These are phyloP conservation scores for Zizania latifolia DNA, from an alignment of 176 grass and related monocot species.

Conservation along the genomic window DNA sequence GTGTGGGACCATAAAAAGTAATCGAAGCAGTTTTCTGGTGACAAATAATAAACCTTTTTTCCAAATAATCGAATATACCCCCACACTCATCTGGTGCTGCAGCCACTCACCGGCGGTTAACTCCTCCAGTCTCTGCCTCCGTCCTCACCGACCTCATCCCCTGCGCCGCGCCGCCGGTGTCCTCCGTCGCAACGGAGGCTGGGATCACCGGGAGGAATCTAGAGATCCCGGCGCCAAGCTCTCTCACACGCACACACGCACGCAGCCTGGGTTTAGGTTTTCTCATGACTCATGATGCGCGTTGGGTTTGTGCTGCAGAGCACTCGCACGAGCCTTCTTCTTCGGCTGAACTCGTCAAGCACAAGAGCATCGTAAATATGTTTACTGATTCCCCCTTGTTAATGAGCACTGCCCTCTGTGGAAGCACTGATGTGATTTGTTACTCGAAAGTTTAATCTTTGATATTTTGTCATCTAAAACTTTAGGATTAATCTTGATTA, in stretches of 20 bases:
- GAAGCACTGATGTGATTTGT: conserved; percentile 31
- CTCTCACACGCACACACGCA: background rate
- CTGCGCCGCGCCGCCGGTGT: conserved; percentile 3
- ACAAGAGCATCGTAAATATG: conserved; percentile 93
- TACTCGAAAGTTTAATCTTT: too few relatives aligned
- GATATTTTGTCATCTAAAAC: too few relatives aligned
- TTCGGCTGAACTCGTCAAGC: conserved; percentile 72
- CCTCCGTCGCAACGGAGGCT: background rate
- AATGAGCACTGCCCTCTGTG: conserved; percentile 1
- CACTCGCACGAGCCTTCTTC: conserved; percentile 64
- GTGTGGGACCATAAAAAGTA: too few relatives aligned
- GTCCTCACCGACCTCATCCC: conserved; percentile 17
- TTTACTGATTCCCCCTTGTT: background rate
- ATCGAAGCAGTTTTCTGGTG: too few relatives aligned
- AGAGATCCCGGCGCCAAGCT: background rate
- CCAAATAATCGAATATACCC: too few relatives aligned
- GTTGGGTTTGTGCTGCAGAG: conserved; percentile 35
- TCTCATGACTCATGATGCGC: conserved; percentile 17
- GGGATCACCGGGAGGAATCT: background rate
- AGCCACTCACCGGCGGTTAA: background rate
- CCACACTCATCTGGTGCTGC: too few relatives aligned
- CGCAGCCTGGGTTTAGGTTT: conserved; percentile 9
- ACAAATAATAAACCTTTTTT: too few relatives aligned
- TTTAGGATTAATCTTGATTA: too few relatives aligned
- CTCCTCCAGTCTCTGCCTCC: conserved; percentile 17